These are phyloP conservation scores for Hypoxylon sp. DNA, from an alignment of 2,329 filamentous ascomycete genomes.

Conservation along the genomic window DNA sequence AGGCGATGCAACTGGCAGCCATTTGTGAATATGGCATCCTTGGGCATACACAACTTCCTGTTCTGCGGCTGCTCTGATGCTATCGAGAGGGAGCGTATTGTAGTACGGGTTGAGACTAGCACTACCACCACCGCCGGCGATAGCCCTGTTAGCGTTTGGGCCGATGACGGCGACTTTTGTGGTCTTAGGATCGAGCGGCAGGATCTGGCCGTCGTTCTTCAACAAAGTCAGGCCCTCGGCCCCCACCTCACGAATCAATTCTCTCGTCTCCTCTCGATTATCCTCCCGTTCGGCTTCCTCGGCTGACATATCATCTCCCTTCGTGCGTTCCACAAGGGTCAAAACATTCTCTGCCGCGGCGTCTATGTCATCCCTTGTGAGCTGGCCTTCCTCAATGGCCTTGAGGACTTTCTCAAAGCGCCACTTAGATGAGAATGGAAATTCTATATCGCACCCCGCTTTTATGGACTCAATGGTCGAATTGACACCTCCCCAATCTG, in stretches of 20 bases:
- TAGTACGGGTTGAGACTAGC: constrained; percentile 79
- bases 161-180: constrained; percentile 76
- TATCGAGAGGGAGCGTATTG: constrained; percentile 74
- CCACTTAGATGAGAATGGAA: constrained; percentile 70
- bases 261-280: constrained; percentile 69
- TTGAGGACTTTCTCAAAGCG: constrained; percentile 70
- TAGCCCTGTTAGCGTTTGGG: constrained; percentile 76
- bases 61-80: constrained; percentile 68
- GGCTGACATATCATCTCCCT: constrained; percentile 69
- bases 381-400: constrained; percentile 64
- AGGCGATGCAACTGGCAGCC: constrained; percentile 73
- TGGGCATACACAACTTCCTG: constrained; percentile 72
- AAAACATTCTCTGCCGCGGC: constrained; percentile 72
- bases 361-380: constrained; percentile 67
- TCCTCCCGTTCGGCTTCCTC: constrained; percentile 72
- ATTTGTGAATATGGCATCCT: constrained; percentile 75
- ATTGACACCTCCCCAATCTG: constrained; percentile 72
- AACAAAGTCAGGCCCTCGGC: constrained; percentile 74
- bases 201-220: constrained; percentile 72
- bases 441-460: constrained; percentile 71
- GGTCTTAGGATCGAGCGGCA: constrained; percentile 70
- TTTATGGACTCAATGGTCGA: constrained; percentile 69
- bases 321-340: constrained; percentile 72
- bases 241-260: constrained; percentile 72
- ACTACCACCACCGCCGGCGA: constrained; percentile 77